A percentile compares a stretch with the other conserved stretches of the same genome.
Evolutionary conservation across 108 stramenopile genomes (phyloP).

Genomic region (Skeletonema menzelii): DNA sequence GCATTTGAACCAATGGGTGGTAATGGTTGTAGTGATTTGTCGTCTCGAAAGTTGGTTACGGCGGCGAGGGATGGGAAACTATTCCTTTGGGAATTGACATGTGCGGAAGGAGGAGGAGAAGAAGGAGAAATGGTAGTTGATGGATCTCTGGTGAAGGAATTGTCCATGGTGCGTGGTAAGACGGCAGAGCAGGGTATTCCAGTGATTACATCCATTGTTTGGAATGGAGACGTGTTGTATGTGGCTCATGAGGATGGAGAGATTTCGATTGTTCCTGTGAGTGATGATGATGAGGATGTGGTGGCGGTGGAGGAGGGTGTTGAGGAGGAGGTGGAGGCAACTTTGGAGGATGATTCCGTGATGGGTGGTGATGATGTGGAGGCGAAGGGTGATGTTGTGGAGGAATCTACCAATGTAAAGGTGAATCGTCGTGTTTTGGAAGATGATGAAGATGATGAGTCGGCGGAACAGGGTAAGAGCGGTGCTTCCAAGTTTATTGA

Average conservation of each 20-base stretch:
- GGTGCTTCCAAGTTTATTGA: constrained; percentile 47
- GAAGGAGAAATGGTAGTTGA: constrained; percentile 23
- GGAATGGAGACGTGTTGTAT: constrained; percentile 23
- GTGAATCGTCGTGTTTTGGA: not conserved
- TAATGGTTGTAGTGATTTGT: not conserved
- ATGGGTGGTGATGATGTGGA: constrained; percentile 1
- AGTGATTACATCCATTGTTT: constrained; percentile 21
- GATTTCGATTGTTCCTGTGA: constrained; percentile 4
- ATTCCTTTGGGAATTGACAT: constrained; percentile 58
- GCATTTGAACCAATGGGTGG: constrained; percentile 21
- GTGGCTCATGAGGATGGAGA: constrained; percentile 53
- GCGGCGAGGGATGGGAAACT: constrained; percentile 64
- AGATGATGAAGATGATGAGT: constrained; percentile 27
- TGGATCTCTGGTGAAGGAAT: constrained; percentile 3
- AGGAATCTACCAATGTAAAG: constrained; percentile 10
- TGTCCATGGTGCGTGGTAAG: not conserved
- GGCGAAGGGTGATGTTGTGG: not conserved
- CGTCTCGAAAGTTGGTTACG: constrained; percentile 36
- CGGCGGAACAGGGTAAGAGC: not conserved
- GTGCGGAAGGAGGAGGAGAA: not conserved
- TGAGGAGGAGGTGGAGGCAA: not conserved
- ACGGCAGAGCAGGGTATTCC: constrained; percentile 8
- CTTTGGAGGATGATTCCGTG: not conserved
- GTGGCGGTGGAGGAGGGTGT: not conserved
- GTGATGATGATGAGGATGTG: not conserved